phyloP scores from a whole-genome alignment of 192 early-diverging fungal genomes.

The Rhizophagus clarus region DNA sequence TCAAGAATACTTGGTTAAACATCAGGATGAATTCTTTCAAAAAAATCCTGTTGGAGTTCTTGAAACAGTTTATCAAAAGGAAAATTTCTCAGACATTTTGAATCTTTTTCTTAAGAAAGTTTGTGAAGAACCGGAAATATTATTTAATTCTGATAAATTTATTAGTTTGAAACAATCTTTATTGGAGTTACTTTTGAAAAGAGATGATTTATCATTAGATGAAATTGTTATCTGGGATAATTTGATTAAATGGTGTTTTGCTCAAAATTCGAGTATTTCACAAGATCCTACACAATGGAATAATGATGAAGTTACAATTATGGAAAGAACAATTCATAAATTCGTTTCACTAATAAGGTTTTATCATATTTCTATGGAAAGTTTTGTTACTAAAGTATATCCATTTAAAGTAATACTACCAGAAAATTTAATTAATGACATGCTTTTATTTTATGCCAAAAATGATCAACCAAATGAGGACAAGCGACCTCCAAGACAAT shows the following conservation, averaged over 20 bases:
- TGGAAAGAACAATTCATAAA: too few species aligned
- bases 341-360: too few species aligned
- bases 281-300: not conserved
- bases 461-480: not conserved
- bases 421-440: not conserved
- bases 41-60: not conserved
- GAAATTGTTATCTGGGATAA: not conserved
- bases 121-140: not conserved
- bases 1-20: too few species aligned
- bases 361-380: too few species aligned
- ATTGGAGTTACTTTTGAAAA: not conserved
- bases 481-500: not conserved
- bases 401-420: not conserved
- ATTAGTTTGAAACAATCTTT: not conserved
- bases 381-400: too few species aligned
- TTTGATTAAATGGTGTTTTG: not conserved
- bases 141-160: conserved; percentile 9
- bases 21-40: not conserved
- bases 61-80: too few species aligned
- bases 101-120: not conserved
- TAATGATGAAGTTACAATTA: not conserved
- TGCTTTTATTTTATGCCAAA: not conserved
- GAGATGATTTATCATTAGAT: not conserved
- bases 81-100: too few species aligned
- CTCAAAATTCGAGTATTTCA: not conserved